Conservation (phyloP, 768 basidiomycete genomes). For the Mycena rosella region DNA sequence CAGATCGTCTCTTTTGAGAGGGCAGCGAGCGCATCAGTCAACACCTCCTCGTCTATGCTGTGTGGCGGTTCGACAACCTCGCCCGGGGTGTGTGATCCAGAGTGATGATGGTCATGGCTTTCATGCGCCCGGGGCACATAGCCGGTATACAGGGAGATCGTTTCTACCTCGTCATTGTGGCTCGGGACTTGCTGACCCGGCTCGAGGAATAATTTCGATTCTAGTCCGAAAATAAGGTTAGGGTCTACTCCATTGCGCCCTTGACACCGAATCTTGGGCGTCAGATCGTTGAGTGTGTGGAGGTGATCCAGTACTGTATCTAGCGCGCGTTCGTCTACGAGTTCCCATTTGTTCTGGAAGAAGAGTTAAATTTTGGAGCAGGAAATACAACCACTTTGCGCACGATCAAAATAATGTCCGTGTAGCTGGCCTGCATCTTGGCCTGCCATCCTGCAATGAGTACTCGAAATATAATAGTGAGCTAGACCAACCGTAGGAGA, state of each 20-base stretch:
- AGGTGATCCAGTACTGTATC: slow-evolving; percentile 91
- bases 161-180: slow-evolving; percentile 91
- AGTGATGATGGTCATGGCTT: slow-evolving; percentile 37
- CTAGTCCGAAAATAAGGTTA: slow-evolving; percentile 87
- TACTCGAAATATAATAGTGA: not conserved
- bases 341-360: slow-evolving; percentile 90
- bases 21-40: slow-evolving; percentile 61
- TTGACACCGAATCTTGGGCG: slow-evolving; percentile 84
- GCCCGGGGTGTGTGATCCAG: slow-evolving; percentile 25
- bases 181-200: slow-evolving; percentile 36
- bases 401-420: slow-evolving; percentile 90
- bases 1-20: slow-evolving; percentile 80
- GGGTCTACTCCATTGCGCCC: slow-evolving; percentile 79
- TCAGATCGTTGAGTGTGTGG: slow-evolving; percentile 89
- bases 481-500: slow-evolving; percentile 68
- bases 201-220: slow-evolving; percentile 79
- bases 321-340: slow-evolving; percentile 80
- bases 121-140: slow-evolving; percentile 37
- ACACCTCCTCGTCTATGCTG: slow-evolving; percentile 49
- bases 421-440: slow-evolving; percentile 95
- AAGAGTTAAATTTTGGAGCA: not conserved
- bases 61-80: slow-evolving; percentile 37
- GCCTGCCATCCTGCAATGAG: slow-evolving; percentile 52
- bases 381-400: slow-evolving; percentile 42
- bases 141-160: slow-evolving; percentile 71